Evolutionary conservation across 106 monocot species (phyloP).

Genomic region (Dendrobium catenatum): DNA sequence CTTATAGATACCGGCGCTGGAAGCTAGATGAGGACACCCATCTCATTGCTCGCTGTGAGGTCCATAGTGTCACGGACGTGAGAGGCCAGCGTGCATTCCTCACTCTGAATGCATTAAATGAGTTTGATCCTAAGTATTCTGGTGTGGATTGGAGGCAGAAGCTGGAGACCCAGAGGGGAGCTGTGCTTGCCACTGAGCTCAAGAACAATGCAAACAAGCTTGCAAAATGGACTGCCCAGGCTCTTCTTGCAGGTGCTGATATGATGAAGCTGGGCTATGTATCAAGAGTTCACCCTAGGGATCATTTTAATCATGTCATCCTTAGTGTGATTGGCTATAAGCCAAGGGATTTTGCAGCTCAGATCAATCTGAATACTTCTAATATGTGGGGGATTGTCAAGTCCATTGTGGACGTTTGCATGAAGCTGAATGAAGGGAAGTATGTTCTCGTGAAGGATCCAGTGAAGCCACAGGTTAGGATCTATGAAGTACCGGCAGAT

Average conservation of each 20-base stretch:
- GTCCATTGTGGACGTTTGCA: slow-evolving; percentile 88
- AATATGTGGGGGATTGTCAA: slow-evolving; percentile 99
- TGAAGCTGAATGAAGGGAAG: slow-evolving; percentile 97
- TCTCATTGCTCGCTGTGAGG: slow-evolving; percentile 85
- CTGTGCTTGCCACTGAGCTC: slow-evolving; percentile 94
- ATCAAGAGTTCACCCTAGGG: slow-evolving; percentile 73
- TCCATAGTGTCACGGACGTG: slow-evolving; percentile 59
- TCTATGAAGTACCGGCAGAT: slow-evolving; percentile 89
- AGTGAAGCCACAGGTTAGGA: slow-evolving; percentile 85
- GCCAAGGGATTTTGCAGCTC: slow-evolving; percentile 85
- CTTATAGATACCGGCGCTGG: slow-evolving; percentile 89
- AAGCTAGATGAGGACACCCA: slow-evolving; percentile 80
- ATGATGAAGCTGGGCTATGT: slow-evolving; percentile 96
- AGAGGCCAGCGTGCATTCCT: slow-evolving; percentile 72
- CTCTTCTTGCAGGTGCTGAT: slow-evolving; percentile 81
- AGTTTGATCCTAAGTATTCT: slow-evolving; percentile 85
- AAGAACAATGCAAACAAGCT: slow-evolving; percentile 98
- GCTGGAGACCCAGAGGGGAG: slow-evolving; percentile 92
- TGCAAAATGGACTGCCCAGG: slow-evolving; percentile 92
- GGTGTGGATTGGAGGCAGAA: slow-evolving; percentile 98
- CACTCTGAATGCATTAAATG: slow-evolving; percentile 87
- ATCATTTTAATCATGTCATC: slow-evolving; percentile 82
- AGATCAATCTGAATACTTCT: slow-evolving; percentile 84
- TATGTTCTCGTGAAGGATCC: slow-evolving; percentile 98
- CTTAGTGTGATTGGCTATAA: slow-evolving; percentile 87